Base-by-base conservation (phyloP, 768 basidiomycete genomes). In the Naganishia kalamii region DNA sequence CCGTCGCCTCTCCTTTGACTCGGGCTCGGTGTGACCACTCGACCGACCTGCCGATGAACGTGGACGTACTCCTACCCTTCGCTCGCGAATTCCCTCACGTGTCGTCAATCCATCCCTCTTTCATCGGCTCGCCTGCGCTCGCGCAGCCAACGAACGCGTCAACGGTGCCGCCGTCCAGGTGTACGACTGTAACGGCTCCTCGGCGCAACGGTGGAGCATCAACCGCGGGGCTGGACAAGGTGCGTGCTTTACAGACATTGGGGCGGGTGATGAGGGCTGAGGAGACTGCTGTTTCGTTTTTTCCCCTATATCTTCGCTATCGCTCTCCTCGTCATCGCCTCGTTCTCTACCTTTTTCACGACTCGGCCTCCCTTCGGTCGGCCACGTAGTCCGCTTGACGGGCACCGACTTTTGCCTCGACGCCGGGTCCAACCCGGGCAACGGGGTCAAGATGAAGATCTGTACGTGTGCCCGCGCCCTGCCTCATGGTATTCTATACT, bases 401-500 rank as follows among this genome's bases (percentile, higher is more conserved):
- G 67, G 68, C 3, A 67, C 70, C 11, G 65, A 69, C 64, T 71
- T 65, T 50, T 74, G 71, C 63, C 60, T 72, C 29, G 71, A 74
- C 57, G 67, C 70, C 13, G 70, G 71, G 4, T 60, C 60, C 10
- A 51, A n/a, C 46, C 70, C 71, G n/a, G 54, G 63, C 1, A 65
- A 68, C 57, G 71, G 71, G n/a, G 60, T 60, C 29, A 30, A 67
- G 35, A 61, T 68, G 60, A 72, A 70, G 63, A 67, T 72, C 54
- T 57, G 54, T 57, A 23, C n/a, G 54, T 57, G 2, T 17, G 11
- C 33, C 29, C 25, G 10, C 29, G 15, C 13, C 30, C 19, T 35
- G 4, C 13, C 32, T 4, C 27, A 25, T 21, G 21, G 17, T 21
- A 4, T 5, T 44, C n/a, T n/a, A n/a, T n/a, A n/a, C n/a, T 19